Percentiles rank a stretch among this genome's conserved stretches.
phyloP scores from a whole-genome alignment of 306 rosid species.

The Ochetophila trinervis region DNA sequence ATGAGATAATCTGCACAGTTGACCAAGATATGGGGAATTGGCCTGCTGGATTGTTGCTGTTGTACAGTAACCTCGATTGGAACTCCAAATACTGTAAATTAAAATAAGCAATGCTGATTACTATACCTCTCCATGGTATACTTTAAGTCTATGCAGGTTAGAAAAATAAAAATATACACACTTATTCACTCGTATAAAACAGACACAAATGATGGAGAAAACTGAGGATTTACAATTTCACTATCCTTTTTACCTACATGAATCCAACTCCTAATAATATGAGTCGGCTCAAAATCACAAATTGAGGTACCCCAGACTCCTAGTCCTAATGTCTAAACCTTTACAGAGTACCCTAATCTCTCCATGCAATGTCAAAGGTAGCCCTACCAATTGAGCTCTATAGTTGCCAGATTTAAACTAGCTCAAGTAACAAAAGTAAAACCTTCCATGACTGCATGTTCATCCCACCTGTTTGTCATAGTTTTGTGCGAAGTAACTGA shows the following conservation, averaged over 20 bases:
- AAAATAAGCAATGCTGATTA: slow-evolving; percentile 5
- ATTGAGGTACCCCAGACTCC: not conserved
- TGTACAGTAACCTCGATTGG: slow-evolving; percentile 79
- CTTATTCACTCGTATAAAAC: not conserved
- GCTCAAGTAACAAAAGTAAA: not conserved
- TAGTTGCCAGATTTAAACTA: not conserved
- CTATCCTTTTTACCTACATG: no score
- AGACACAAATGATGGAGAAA: not conserved
- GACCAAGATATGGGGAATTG: slow-evolving; percentile 77
- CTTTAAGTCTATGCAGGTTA: not conserved
- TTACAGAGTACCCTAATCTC: not conserved
- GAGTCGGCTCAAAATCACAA: not conserved
- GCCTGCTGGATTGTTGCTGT: slow-evolving; percentile 68
- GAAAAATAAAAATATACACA: not conserved
- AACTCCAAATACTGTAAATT: slow-evolving; percentile 81
- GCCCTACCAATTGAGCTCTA: not conserved
- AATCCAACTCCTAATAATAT: not conserved
- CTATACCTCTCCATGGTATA: not conserved
- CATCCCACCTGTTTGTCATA: not conserved
- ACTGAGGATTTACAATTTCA: not conserved
- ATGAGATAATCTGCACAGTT: slow-evolving; percentile 85
- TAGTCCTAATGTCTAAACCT: not conserved
- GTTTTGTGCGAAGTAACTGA: not conserved
- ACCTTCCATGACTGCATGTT: not conserved
- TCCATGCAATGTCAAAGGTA: not conserved